These are phyloP conservation scores for Hypoxylon lienhwacheense DNA, from an alignment of 495 filamentous ascomycete species.

Conservation along the genomic window DNA sequence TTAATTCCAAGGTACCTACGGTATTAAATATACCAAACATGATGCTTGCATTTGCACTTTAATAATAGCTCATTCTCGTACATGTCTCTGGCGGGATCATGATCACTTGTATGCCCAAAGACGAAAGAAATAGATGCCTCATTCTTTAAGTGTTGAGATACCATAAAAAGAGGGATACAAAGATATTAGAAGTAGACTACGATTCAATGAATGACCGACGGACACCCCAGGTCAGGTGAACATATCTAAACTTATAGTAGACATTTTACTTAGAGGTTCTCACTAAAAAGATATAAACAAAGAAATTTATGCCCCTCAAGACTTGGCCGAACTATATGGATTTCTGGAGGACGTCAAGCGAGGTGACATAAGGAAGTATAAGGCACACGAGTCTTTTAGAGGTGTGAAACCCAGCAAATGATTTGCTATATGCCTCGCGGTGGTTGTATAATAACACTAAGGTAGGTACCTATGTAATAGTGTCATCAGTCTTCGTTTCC, in stretches of 20 bases:
- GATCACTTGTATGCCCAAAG: constrained; percentile 59
- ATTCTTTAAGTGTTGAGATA: constrained; percentile 44
- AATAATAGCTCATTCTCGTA: constrained; percentile 67
- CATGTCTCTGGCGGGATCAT: constrained; percentile 63
- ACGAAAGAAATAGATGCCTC: constrained; percentile 50
- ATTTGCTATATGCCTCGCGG: no score
- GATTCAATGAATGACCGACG: constrained; percentile 63
- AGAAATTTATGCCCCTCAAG: no score
- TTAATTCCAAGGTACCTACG: constrained; percentile 53
- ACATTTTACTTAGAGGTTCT: no score
- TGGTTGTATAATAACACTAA: no score
- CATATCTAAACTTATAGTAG: no score
- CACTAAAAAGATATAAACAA: constrained; percentile 1
- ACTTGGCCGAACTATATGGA: no score
- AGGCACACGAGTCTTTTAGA: no score
- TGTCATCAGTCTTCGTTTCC: no score
- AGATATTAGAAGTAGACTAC: constrained; percentile 58
- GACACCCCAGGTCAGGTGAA: constrained; percentile 74
- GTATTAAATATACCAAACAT: constrained; percentile 61
- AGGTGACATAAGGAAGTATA: no score
- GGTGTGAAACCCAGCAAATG: no score
- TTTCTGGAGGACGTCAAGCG: no score
- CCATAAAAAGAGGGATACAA: constrained; percentile 49
- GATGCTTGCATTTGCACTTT: constrained; percentile 69
- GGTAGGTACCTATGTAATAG: no score